These are phyloP conservation scores for Saturnispora quitensis DNA, from an alignment of 805 yeast genomes.

Conservation along the genomic window DNA sequence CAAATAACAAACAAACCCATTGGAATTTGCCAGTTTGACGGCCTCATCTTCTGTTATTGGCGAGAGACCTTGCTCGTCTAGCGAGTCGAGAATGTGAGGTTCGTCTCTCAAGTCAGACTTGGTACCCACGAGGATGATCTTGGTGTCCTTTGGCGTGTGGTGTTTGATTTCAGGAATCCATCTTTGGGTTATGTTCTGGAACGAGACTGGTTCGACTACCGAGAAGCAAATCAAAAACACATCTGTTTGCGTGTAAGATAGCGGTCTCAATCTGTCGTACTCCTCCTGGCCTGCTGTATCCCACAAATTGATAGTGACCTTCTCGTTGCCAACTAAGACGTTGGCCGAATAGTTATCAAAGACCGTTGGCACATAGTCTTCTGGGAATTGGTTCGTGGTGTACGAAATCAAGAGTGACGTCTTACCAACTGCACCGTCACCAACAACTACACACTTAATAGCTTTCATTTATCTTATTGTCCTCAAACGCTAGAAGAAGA, in stretches of 20 bases:
- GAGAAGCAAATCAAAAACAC: slow-evolving; percentile 82
- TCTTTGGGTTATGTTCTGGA: slow-evolving; percentile 69
- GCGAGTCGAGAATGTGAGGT: slow-evolving; percentile 60
- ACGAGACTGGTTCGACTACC: slow-evolving; percentile 70
- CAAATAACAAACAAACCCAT: slow-evolving; percentile 63
- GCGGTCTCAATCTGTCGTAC: slow-evolving; percentile 80
- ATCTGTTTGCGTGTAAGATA: slow-evolving; percentile 88
- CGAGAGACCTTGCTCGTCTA: slow-evolving; percentile 49
- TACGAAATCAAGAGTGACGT: slow-evolving; percentile 82
- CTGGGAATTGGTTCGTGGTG: slow-evolving; percentile 88
- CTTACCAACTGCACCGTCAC: slow-evolving; percentile 95
- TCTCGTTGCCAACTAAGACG: slow-evolving; percentile 73
- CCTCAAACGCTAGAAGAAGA: not conserved
- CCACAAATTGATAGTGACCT: slow-evolving; percentile 82
- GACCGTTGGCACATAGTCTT: slow-evolving; percentile 90
- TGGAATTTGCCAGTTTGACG: slow-evolving; percentile 52
- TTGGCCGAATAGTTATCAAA: slow-evolving; percentile 87
- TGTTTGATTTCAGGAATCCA: slow-evolving; percentile 84
- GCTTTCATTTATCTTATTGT: slow-evolving; percentile 48
- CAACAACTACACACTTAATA: slow-evolving; percentile 87
- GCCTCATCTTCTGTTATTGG: slow-evolving; percentile 63
- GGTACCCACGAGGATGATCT: slow-evolving; percentile 76
- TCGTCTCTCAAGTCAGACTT: slow-evolving; percentile 81
- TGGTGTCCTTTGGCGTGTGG: slow-evolving; percentile 65
- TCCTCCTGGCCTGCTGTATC: slow-evolving; percentile 96